Percentiles rank a stretch among this genome's conserved stretches.
Conservation (phyloP, 106 monocot species). For the Triglochin maritima region DNA sequence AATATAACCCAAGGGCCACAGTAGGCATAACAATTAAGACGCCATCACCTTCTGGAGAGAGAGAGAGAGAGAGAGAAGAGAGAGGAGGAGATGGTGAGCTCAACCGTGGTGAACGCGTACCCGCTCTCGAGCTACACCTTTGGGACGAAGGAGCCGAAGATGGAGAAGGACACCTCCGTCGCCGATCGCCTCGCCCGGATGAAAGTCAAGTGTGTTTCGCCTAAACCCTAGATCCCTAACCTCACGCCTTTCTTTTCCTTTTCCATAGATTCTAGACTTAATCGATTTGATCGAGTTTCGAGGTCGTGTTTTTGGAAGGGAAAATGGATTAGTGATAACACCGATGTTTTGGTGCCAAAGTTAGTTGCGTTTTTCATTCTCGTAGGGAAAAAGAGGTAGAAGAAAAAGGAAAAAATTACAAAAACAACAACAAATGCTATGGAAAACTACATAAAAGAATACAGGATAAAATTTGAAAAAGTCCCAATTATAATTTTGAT, state of each 20-base stretch:
- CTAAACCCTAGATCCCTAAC: neutral
- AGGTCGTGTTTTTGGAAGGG: neutral
- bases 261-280: neutral
- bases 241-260: neutral
- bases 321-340: neutral
- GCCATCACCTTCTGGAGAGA: neutral
- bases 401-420: too few species aligned
- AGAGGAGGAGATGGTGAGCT: constrained; percentile 21
- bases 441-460: too few species aligned
- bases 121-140: constrained; percentile 85
- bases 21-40: too few species aligned
- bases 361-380: too few species aligned
- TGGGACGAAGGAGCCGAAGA: constrained; percentile 95
- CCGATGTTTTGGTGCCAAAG: too few species aligned
- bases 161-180: constrained; percentile 99
- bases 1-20: too few species aligned
- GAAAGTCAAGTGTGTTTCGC: constrained; percentile 68
- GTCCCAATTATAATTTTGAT: too few species aligned
- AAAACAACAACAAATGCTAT: too few species aligned
- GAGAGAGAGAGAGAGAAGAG: neutral
- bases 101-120: constrained; percentile 66
- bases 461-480: too few species aligned
- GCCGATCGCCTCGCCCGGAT: constrained; percentile 99
- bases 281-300: neutral
- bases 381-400: too few species aligned